Evolutionary conservation across 148 eudicot species (phyloP).

Genomic region (Oxyria digyna): DNA sequence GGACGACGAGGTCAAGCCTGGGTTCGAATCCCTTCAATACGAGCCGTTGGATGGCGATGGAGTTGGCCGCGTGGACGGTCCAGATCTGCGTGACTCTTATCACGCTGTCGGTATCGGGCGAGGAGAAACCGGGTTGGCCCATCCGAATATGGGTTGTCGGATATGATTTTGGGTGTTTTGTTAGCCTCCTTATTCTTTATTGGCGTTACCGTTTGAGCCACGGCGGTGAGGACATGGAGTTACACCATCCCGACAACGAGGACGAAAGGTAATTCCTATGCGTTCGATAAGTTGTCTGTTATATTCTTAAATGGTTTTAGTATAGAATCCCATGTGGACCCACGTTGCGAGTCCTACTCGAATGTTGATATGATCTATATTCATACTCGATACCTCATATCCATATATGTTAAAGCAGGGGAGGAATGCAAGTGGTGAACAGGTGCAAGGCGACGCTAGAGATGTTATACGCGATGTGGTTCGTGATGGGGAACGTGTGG

Average conservation of each 20-base stretch:
- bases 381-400: too few relatives aligned
- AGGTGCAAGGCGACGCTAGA: slow-evolving; percentile 53
- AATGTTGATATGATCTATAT: too few relatives aligned
- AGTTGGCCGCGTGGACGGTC: slow-evolving; percentile 30
- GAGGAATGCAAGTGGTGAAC: slow-evolving; percentile 41
- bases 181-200: slow-evolving; percentile 39
- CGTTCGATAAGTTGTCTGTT: too few relatives aligned
- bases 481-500: slow-evolving; percentile 97
- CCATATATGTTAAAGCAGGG: not conserved
- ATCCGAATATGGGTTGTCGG: slow-evolving; percentile 82
- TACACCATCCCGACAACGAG: slow-evolving; percentile 36
- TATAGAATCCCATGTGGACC: too few relatives aligned
- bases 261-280: slow-evolving; percentile 36
- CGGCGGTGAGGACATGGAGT: slow-evolving; percentile 16
- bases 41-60: slow-evolving; percentile 53
- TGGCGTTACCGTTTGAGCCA: slow-evolving; percentile 39
- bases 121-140: slow-evolving; percentile 85
- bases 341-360: too few relatives aligned
- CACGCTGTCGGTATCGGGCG: slow-evolving; percentile 41
- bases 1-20: slow-evolving; percentile 39
- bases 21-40: slow-evolving; percentile 75
- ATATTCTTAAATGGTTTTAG: too few relatives aligned
- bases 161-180: slow-evolving; percentile 66
- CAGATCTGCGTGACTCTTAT: slow-evolving; percentile 38
- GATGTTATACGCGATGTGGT: slow-evolving; percentile 89